phyloP scores from a whole-genome alignment of 192 early-diverging fungal genomes.

The Coemansia sp. region DNA sequence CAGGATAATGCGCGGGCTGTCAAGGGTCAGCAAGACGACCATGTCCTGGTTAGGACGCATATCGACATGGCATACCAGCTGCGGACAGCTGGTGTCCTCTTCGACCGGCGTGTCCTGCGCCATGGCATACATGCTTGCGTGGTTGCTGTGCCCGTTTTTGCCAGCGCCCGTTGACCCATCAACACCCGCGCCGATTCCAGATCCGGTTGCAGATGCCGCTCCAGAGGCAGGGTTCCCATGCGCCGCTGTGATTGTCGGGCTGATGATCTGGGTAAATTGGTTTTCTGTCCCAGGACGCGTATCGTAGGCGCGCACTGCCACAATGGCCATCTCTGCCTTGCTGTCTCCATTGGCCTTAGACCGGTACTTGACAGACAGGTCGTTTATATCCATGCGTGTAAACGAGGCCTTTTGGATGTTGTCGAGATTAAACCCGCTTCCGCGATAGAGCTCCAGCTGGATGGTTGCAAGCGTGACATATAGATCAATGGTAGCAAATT shows the following conservation, averaged over 20 bases:
- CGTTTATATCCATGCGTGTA: constrained; percentile 52
- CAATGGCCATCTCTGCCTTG: constrained; percentile 66
- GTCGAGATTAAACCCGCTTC: constrained; percentile 56
- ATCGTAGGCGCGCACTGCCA: constrained; percentile 74
- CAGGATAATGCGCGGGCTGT: constrained; percentile 79
- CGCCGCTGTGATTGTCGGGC: constrained; percentile 22
- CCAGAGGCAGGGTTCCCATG: background rate
- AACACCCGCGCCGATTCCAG: background rate
- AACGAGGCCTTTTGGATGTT: constrained; percentile 55
- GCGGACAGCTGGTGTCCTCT: constrained; percentile 40
- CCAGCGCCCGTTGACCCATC: background rate
- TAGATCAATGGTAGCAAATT: constrained; percentile 53
- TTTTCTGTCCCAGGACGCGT: constrained; percentile 71
- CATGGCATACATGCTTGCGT: constrained; percentile 45
- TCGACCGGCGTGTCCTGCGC: constrained; percentile 42
- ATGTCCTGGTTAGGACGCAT: constrained; percentile 50
- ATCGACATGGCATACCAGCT: constrained; percentile 50
- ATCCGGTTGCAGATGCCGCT: background rate
- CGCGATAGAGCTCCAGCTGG: constrained; percentile 73
- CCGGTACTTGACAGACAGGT: constrained; percentile 56
- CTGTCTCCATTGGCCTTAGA: constrained; percentile 60
- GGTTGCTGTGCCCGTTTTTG: background rate
- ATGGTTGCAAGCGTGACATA: constrained; percentile 68
- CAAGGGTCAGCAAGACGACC: constrained; percentile 69
- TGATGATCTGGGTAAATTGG: constrained; percentile 81